Percentiles rank a stretch among this genome's conserved stretches.
Conservation (phyloP, 2,329 filamentous ascomycete species). For the Curvularia sp. region DNA sequence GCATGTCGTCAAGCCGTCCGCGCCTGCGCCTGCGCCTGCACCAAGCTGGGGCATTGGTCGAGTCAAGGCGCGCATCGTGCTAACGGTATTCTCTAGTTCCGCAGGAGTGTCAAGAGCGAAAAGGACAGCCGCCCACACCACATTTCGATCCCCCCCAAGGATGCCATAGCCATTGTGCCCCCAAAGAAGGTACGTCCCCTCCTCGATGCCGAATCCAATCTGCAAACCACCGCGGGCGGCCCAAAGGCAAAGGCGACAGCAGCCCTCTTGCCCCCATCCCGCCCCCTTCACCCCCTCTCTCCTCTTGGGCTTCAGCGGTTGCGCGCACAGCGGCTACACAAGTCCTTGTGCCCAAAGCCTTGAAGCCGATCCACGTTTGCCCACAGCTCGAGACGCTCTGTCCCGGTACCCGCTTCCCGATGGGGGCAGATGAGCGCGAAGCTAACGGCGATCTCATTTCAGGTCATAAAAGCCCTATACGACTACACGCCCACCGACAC, state of each 20-base stretch:
- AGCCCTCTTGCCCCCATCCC: neutral
- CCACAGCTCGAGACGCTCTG: constrained; percentile 14
- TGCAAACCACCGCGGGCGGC: neutral
- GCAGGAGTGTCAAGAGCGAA: constrained; percentile 89
- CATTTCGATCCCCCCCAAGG: constrained; percentile 81
- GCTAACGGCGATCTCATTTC: constrained; percentile 36
- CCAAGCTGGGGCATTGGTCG: constrained; percentile 9
- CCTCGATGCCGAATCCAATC: neutral
- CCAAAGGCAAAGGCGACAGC: neutral
- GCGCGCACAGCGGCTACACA: constrained; percentile 3
- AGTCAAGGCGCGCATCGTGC: constrained; percentile 33
- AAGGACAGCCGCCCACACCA: constrained; percentile 76
- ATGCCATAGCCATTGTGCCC: constrained; percentile 85
- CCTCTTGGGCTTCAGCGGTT: neutral
- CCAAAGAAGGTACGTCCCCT: constrained; percentile 78
- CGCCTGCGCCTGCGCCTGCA: constrained; percentile 12
- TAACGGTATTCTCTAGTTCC: constrained; percentile 59
- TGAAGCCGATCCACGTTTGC: constrained; percentile 5
- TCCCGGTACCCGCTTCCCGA: constrained; percentile 23
- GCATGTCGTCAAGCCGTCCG: constrained; percentile 5
- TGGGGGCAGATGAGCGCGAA: constrained; percentile 30
- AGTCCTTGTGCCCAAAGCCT: neutral
- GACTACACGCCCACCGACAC: constrained; percentile 81
- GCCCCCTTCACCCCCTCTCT: no score
- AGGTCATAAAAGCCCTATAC: constrained; percentile 98